Conservation (phyloP, 148 eudicot genomes). For the Silene uniflora region DNA sequence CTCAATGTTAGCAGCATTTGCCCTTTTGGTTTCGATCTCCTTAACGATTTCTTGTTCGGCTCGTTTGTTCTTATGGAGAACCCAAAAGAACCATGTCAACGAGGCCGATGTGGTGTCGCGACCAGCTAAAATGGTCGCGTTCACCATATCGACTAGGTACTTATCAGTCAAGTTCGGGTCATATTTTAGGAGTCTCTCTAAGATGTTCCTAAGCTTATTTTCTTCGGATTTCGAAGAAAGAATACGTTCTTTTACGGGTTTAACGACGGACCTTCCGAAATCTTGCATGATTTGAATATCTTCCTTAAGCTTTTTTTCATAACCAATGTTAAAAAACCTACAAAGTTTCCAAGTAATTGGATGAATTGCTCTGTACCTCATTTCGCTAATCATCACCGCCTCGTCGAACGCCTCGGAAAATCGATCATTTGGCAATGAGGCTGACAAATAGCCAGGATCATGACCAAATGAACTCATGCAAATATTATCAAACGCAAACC, state of each 20-base stretch:
- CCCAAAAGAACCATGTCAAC: slow-evolving; percentile 45
- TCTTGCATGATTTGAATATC: slow-evolving; percentile 21
- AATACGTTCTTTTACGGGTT: slow-evolving; percentile 3
- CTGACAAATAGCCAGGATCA: slow-evolving; percentile 31
- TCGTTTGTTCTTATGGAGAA: slow-evolving; percentile 19
- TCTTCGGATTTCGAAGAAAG: background rate
- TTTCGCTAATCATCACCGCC: slow-evolving; percentile 22
- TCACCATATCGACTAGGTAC: slow-evolving; percentile 36
- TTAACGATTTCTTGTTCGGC: slow-evolving; percentile 7
- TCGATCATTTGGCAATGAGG: slow-evolving; percentile 21
- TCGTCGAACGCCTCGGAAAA: slow-evolving; percentile 38
- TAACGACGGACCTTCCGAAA: slow-evolving; percentile 16
- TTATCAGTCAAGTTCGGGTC: slow-evolving; percentile 32
- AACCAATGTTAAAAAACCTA: slow-evolving; percentile 34
- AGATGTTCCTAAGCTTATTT: slow-evolving; percentile 1
- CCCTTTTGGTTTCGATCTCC: background rate
- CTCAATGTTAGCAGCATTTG: background rate
- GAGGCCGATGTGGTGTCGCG: slow-evolving; percentile 37
- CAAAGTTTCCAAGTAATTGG: slow-evolving; percentile 32
- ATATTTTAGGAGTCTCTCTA: slow-evolving; percentile 32
- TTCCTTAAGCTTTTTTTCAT: slow-evolving; percentile 29
- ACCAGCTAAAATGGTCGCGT: slow-evolving; percentile 39
- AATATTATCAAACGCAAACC: slow-evolving; percentile 27
- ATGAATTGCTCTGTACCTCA: slow-evolving; percentile 25
- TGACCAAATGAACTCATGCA: slow-evolving; percentile 39